phyloP scores from a whole-genome alignment of 148 eudicot species.

The Rhododendron mucronatum region DNA sequence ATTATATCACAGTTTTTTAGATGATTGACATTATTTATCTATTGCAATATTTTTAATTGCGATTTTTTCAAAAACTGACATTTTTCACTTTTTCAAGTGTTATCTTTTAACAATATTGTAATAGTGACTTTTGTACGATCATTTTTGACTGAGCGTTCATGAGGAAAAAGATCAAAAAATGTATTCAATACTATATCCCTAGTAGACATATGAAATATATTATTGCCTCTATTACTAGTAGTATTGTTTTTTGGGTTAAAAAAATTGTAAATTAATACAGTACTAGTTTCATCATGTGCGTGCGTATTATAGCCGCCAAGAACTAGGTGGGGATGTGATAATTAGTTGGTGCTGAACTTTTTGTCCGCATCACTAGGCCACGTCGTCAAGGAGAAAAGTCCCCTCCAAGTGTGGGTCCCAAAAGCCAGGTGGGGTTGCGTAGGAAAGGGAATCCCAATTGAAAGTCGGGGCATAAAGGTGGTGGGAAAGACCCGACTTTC shows the following conservation, averaged over 20 bases:
- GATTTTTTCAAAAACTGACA: no score
- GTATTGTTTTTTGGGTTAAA: not conserved
- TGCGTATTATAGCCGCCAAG: slow-evolving; percentile 13
- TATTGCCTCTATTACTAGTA: no score
- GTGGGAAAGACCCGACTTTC: slow-evolving; percentile 11
- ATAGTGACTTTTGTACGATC: no score
- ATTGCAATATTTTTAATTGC: no score
- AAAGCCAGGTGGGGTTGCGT: slow-evolving; percentile 28
- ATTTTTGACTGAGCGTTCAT: no score
- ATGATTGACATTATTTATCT: no score
- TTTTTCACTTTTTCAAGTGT: no score
- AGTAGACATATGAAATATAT: no score
- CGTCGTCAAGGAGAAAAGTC: slow-evolving; percentile 19
- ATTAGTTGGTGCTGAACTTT: slow-evolving; percentile 31
- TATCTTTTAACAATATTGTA: no score
- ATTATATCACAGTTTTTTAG: no score
- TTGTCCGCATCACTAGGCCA: slow-evolving; percentile 53
- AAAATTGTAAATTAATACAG: not conserved
- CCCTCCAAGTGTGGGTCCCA: not conserved
- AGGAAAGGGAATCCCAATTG: slow-evolving; percentile 13
- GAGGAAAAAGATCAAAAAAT: not conserved
- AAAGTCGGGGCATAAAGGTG: slow-evolving; percentile 31
- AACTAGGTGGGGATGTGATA: not conserved
- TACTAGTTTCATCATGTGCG: not conserved
- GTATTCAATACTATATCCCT: no score